These are phyloP conservation scores for Crotalaria pallida DNA, from an alignment of 306 rosid species.

Conservation along the genomic window DNA sequence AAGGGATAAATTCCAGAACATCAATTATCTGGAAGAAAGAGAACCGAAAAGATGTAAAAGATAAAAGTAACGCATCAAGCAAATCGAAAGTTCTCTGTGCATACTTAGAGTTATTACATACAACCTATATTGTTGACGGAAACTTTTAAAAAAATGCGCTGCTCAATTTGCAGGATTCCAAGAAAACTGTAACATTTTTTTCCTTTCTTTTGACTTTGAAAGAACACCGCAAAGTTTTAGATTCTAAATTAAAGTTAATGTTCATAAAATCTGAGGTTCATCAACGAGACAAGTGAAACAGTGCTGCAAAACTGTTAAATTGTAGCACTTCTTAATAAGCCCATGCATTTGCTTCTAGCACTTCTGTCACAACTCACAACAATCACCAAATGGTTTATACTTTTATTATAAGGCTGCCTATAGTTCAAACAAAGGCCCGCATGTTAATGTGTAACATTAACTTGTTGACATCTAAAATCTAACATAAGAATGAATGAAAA, in stretches of 20 bases:
- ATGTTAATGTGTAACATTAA: neutral
- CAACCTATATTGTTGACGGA: neutral
- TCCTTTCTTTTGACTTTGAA: neutral
- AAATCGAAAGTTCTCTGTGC: neutral
- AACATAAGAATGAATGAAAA: neutral
- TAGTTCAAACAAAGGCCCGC: neutral
- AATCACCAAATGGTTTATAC: constrained; percentile 3
- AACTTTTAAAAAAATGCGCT: neutral
- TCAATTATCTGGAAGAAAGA: constrained; percentile 73
- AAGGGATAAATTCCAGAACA: constrained; percentile 82
- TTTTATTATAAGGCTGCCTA: neutral
- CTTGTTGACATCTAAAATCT: neutral
- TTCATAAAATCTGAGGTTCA: neutral
- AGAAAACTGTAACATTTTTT: neutral
- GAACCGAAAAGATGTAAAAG: constrained; percentile 7
- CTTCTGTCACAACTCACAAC: constrained; percentile 1
- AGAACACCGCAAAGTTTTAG: neutral
- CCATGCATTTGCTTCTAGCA: neutral
- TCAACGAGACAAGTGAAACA: neutral
- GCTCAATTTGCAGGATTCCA: neutral
- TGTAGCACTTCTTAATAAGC: neutral
- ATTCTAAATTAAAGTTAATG: neutral
- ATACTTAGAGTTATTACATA: neutral
- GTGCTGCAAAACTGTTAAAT: neutral
- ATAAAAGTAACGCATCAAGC: neutral